Evolutionary conservation across 192 early-diverging fungal species (phyloP), one percentile per base, ranked within the genome.

Genomic region (Coemansia sp.): DNA sequence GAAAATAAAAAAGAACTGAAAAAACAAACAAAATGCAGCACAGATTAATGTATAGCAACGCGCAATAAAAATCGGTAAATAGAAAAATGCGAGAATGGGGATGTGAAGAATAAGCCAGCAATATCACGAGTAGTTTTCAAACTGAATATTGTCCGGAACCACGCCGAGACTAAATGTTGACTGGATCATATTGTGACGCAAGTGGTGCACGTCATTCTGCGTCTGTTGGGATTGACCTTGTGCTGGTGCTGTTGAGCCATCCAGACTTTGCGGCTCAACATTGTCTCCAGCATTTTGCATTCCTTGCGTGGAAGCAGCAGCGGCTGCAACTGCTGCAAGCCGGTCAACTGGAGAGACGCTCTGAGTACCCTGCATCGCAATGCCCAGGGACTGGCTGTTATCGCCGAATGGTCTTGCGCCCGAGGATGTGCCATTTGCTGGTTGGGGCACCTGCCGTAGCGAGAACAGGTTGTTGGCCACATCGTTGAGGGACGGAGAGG

Each of bases 381-480:
- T 14, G 14, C 38, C 38, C 38, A 44, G 14, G 12, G 38, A 16
- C 38, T 44, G 38, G 38, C 14, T 44, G 12, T 3, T 44, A 44
- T 44, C 38, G 14, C 38, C 38, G 3, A 44, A 44, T 44, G 14
- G 53, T 9, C 50, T 59, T 22, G 56, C 34, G 3, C 3, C 22
- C 1, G 24, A 38, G 19, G 38, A 44, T 3, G 38, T 14, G 4
- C 19, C 19, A 8, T 26, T 19, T 7, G 32, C 56, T 5, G 32
- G 5, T 5, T 54, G 58, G 0, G 58, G 19, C 34, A 64, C 47
- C 28, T 77, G 75, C 0, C 76, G 49, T 44, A 79, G 41, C 24
- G 76, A 73, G 53, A 75, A 81, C 49, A 81, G 51, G 32, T 75
- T 81, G 24, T 21, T 60, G 18, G 78, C 78, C 1, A 81, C 78